These are phyloP conservation scores for Cyberlindnera euphorbiiphila DNA, from an alignment of 805 yeast genomes.

Conservation along the genomic window DNA sequence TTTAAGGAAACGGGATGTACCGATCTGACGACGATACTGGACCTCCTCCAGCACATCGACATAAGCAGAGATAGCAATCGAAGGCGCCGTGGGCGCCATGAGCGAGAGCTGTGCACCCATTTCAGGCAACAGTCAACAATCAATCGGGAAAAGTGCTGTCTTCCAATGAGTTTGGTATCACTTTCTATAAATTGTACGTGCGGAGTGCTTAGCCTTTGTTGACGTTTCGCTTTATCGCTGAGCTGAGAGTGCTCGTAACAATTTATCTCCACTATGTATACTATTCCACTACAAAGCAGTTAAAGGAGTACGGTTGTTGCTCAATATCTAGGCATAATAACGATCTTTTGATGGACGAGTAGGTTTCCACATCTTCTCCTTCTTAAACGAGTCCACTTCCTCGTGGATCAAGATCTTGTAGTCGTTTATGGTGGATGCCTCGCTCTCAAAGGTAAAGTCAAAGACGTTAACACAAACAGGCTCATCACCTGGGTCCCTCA, in stretches of 20 bases:
- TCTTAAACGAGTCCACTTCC: conserved; percentile 51
- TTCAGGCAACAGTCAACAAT: too few relatives aligned
- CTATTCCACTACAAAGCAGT: too few relatives aligned
- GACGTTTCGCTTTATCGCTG: too few relatives aligned
- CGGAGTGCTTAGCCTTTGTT: too few relatives aligned
- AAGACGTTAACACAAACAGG: conserved; percentile 46
- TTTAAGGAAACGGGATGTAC: conserved; percentile 80
- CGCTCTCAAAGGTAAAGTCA: conserved; percentile 64
- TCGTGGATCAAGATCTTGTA: conserved; percentile 45
- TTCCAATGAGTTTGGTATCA: too few relatives aligned
- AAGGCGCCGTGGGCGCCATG: conserved; percentile 85
- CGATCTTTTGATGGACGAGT: too few relatives aligned
- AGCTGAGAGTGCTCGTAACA: too few relatives aligned
- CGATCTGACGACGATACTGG: conserved; percentile 71
- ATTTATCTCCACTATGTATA: too few relatives aligned
- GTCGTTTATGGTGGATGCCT: conserved; percentile 36
- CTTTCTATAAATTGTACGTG: too few relatives aligned
- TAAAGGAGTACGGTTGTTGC: too few relatives aligned
- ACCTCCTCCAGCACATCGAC: conserved; percentile 73
- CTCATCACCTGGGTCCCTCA: conserved; percentile 57
- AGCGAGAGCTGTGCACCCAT: conserved; percentile 91
- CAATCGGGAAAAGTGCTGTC: too few relatives aligned
- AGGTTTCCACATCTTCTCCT: conserved; percentile 22
- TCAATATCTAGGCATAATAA: too few relatives aligned
- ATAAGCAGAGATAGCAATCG: conserved; percentile 88